These are phyloP conservation scores for Lentinula boryana DNA, from an alignment of 768 basidiomycete genomes.

Conservation along the genomic window DNA sequence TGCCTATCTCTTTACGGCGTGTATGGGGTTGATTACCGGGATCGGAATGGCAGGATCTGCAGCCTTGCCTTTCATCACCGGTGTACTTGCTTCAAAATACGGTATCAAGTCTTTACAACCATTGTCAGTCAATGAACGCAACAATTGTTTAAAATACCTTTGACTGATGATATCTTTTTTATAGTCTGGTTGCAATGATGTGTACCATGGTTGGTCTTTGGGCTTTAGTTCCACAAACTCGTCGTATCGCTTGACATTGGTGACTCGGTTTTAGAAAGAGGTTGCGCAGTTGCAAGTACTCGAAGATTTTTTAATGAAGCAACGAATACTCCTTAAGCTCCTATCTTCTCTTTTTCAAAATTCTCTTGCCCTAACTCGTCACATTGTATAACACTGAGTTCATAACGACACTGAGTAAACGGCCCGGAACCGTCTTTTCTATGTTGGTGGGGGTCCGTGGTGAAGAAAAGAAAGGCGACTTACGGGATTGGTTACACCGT, in stretches of 20 bases:
- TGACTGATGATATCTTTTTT: neutral
- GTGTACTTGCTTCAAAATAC: constrained; percentile 31
- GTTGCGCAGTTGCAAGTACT: too few relatives aligned
- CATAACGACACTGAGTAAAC: neutral
- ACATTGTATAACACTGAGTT: neutral
- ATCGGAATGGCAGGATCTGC: constrained; percentile 46
- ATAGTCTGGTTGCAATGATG: constrained; percentile 19
- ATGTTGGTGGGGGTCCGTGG: neutral
- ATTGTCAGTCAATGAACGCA: constrained; percentile 25
- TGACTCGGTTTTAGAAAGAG: neutral
- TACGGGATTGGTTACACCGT: constrained; percentile 13
- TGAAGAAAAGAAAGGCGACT: neutral
- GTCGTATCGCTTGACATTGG: neutral
- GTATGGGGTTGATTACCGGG: constrained; percentile 47
- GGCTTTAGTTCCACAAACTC: constrained; percentile 17
- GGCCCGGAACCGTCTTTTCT: neutral
- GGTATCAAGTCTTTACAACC: constrained; percentile 45
- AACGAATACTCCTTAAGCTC: too few relatives aligned
- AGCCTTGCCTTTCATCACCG: constrained; percentile 37
- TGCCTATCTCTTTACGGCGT: constrained; percentile 26
- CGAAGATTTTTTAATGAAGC: neutral
- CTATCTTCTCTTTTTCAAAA: too few relatives aligned
- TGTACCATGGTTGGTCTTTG: constrained; percentile 17
- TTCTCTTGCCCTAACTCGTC: neutral
- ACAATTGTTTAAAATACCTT: neutral